These are phyloP conservation scores for Venturia nashicola DNA, from an alignment of 2,329 filamentous ascomycete species.

Conservation along the genomic window DNA sequence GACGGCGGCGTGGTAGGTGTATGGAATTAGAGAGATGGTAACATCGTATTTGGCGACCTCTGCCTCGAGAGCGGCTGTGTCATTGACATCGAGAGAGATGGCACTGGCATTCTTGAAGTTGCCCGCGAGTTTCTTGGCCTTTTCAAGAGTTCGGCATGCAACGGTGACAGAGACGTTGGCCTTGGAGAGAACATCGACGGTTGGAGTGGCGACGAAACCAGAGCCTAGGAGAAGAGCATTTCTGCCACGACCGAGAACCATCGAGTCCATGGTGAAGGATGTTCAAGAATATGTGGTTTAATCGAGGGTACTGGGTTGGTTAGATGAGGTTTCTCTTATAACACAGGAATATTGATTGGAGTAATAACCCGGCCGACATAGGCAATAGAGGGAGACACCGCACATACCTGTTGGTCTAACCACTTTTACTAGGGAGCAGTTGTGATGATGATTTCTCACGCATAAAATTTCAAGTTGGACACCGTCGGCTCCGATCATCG, in stretches of 20 bases:
- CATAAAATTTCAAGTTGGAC: neutral
- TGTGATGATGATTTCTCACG: neutral
- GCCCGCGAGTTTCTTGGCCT: slow-evolving; percentile 60
- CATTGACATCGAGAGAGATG: slow-evolving; percentile 73
- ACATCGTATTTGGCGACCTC: slow-evolving; percentile 71
- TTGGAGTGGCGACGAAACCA: slow-evolving; percentile 39
- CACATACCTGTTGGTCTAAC: neutral
- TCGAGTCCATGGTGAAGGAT: slow-evolving; percentile 6
- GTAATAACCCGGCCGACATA: neutral
- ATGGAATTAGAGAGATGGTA: slow-evolving; percentile 67
- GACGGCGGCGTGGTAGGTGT: slow-evolving; percentile 76
- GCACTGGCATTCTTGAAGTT: slow-evolving; percentile 59
- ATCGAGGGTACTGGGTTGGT: neutral
- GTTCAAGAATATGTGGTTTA: neutral
- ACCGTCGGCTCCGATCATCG: neutral
- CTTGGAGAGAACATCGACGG: slow-evolving; percentile 45
- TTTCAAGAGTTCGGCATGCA: slow-evolving; percentile 70
- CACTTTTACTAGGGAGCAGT: neutral
- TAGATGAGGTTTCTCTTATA: neutral
- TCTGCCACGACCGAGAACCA: slow-evolving; percentile 12
- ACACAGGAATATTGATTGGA: neutral
- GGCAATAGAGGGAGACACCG: neutral
- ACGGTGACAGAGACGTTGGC: slow-evolving; percentile 45
- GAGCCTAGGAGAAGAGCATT: slow-evolving; percentile 39
- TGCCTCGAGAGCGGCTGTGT: slow-evolving; percentile 65